Conservation (phyloP, 2,329 filamentous ascomycete genomes). For the Cercospora zeina region DNA sequence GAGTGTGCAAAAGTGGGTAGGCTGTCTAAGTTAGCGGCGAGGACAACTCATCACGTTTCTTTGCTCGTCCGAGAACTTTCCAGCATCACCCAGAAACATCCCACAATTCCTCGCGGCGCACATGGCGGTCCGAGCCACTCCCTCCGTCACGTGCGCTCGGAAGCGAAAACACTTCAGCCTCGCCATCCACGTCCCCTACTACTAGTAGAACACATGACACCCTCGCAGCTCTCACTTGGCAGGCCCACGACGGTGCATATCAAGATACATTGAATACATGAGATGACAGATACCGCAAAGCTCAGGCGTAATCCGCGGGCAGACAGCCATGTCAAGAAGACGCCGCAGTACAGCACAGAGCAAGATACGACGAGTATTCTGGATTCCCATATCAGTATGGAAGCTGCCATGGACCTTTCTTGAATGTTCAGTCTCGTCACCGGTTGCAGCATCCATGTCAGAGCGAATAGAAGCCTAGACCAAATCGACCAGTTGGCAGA, state of each 20-base stretch:
- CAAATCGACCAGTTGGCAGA: not conserved
- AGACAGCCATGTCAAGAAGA: not conserved
- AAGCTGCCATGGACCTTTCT: no score
- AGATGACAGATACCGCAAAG: not conserved
- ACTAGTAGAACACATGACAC: not conserved
- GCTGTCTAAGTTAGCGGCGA: not conserved
- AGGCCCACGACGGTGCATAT: not conserved
- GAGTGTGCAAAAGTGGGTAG: slow-evolving; percentile 1
- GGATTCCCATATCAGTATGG: no score
- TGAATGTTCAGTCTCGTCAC: no score
- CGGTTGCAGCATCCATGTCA: not conserved
- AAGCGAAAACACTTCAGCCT: not conserved
- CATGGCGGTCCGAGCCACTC: not conserved
- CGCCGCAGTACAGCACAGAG: not conserved
- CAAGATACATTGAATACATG: not conserved
- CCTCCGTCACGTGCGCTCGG: not conserved
- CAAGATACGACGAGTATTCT: no score
- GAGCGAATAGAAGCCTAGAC: not conserved
- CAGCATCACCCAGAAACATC: slow-evolving; percentile 9
- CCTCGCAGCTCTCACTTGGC: not conserved
- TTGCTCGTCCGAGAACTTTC: slow-evolving; percentile 5
- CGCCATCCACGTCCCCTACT: not conserved
- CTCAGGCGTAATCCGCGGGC: not conserved
- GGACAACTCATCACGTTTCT: slow-evolving; percentile 9
- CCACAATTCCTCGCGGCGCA: not conserved